phyloP scores from a whole-genome alignment of 2,329 filamentous ascomycete genomes.

The Colletotrichum tropicale region DNA sequence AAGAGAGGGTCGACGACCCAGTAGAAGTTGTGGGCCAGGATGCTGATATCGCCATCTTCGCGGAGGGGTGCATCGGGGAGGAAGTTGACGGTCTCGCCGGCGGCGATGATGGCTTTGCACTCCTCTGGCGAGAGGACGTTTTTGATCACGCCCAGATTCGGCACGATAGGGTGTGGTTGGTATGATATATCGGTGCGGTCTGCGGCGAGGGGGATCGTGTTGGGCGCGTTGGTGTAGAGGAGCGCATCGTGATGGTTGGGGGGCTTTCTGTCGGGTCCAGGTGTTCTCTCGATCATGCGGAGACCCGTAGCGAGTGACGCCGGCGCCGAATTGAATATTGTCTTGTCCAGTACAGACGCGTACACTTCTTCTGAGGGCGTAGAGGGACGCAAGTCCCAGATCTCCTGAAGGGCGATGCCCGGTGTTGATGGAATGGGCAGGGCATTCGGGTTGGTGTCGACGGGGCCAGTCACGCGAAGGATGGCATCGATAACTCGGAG shows the following conservation, averaged over 20 bases:
- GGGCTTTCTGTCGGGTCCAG: conserved; percentile 65
- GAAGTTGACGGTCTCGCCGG: conserved; percentile 69
- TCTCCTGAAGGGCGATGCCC: conserved; percentile 59
- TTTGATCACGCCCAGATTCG: conserved; percentile 63
- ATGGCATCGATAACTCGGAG: conserved; percentile 68
- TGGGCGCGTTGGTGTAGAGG: conserved; percentile 63
- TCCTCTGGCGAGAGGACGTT: conserved; percentile 65
- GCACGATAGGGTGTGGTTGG: conserved; percentile 66
- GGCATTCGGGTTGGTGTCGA: conserved; percentile 51
- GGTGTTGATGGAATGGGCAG: conserved; percentile 32
- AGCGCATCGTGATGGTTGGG: conserved; percentile 72
- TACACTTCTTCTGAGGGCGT: conserved; percentile 51
- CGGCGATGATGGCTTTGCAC: conserved; percentile 69
- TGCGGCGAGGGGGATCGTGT: conserved; percentile 57
- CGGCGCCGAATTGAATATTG: conserved; percentile 50
- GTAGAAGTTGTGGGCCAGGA: conserved; percentile 76
- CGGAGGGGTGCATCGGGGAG: conserved; percentile 71
- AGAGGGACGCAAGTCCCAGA: conserved; percentile 62
- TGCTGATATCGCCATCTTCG: conserved; percentile 67
- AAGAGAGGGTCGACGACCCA: conserved; percentile 71
- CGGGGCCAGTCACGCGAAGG: conserved; percentile 65
- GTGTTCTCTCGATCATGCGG: conserved; percentile 65
- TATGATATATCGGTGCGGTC: conserved; percentile 52
- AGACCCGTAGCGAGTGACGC: conserved; percentile 45
- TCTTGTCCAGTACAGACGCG: conserved; percentile 62